Evolutionary conservation across 805 yeast species (phyloP).

Genomic region (Nadsonia fulvescens): DNA sequence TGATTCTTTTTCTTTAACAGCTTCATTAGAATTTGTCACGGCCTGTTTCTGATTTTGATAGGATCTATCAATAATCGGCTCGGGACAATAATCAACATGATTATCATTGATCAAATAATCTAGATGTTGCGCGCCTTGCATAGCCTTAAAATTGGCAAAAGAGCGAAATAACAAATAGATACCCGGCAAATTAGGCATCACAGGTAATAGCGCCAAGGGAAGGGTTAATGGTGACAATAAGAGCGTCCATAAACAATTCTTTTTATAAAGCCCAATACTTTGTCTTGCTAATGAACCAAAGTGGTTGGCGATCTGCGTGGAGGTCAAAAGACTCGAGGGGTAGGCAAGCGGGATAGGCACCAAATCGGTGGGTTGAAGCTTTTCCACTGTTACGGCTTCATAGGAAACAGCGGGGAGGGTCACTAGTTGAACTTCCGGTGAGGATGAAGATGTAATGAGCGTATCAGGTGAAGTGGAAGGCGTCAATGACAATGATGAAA

Average conservation of each 20-base stretch:
- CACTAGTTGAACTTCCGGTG: too few species aligned
- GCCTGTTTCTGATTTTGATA: too few species aligned
- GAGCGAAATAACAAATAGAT: conserved; percentile 66
- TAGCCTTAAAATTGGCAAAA: conserved; percentile 72
- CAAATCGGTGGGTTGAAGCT: too few species aligned
- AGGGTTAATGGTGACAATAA: conserved; percentile 69
- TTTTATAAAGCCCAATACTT: conserved; percentile 36
- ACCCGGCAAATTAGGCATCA: conserved; percentile 87
- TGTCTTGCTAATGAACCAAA: conserved; percentile 24
- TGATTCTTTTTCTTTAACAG: too few species aligned
- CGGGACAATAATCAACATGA: conserved; percentile 23
- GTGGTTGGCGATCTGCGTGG: conserved; percentile 20
- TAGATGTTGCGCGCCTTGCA: conserved; percentile 55
- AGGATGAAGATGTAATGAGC: too few species aligned
- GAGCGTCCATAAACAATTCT: too few species aligned
- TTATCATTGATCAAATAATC: conserved; percentile 30
- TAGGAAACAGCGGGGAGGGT: too few species aligned
- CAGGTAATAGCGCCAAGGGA: conserved; percentile 67
- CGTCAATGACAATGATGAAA: too few species aligned
- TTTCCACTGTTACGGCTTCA: too few species aligned
- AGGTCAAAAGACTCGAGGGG: conserved; percentile 24
- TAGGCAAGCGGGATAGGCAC: conserved; percentile 25
- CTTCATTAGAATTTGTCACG: too few species aligned
- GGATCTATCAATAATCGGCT: too few species aligned
- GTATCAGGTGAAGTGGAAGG: too few species aligned